phyloP scores from a whole-genome alignment of 352 stramenopile genomes.

The Pseudoperonospora humuli region DNA sequence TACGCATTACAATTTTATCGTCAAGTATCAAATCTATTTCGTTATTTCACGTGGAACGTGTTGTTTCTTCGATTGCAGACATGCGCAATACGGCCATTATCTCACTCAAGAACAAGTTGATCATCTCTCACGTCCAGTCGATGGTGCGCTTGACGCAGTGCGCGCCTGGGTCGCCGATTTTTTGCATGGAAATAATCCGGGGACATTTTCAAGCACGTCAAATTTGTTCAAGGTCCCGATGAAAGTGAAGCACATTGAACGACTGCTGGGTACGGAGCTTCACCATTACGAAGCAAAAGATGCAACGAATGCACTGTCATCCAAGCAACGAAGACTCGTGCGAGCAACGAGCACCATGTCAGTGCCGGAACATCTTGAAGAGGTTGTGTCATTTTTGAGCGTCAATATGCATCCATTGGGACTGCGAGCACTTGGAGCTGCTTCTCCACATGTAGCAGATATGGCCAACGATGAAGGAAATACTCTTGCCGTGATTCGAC shows the following conservation, averaged over 20 bases:
- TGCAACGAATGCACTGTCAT: neutral
- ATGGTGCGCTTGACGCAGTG: constrained; percentile 38
- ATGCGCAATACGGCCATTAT: constrained; percentile 43
- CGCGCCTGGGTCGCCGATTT: constrained; percentile 33
- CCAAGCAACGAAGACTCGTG: constrained; percentile 28
- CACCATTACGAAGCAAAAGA: constrained; percentile 30
- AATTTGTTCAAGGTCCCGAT: constrained; percentile 39
- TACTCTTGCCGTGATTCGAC: constrained; percentile 42
- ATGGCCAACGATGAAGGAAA: constrained; percentile 5
- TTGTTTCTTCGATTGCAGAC: constrained; percentile 18
- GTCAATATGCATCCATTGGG: constrained; percentile 58
- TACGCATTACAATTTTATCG: constrained; percentile 22
- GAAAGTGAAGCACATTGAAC: constrained; percentile 38
- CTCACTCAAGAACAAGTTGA: constrained; percentile 37
- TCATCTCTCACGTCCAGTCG: constrained; percentile 31
- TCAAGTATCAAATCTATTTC: neutral
- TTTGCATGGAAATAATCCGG: constrained; percentile 11
- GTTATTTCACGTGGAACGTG: too few relatives aligned
- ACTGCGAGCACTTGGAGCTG: constrained; percentile 35
- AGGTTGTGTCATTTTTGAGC: constrained; percentile 54
- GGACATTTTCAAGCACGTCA: constrained; percentile 33
- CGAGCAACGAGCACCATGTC: constrained; percentile 24
- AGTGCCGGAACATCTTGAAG: constrained; percentile 34
- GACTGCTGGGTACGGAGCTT: constrained; percentile 42
- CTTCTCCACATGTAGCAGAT: constrained; percentile 15